Percentiles rank a stretch among this genome's conserved stretches.
phyloP scores from a whole-genome alignment of 495 filamentous ascomycete species.

The Staphylotrichum longicolle region DNA sequence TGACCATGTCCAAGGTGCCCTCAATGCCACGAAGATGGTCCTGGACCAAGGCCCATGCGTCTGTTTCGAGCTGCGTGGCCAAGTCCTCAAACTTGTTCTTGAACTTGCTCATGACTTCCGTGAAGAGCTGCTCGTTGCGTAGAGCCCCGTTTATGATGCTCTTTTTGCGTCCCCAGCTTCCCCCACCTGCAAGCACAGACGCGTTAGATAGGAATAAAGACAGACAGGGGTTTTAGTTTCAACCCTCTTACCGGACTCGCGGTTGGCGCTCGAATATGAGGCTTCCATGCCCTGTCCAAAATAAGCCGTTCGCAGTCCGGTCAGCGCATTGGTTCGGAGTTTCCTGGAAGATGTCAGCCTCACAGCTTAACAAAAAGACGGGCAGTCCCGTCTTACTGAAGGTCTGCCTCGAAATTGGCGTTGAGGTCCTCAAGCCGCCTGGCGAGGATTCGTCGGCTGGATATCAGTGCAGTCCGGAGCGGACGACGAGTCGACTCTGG shows the following conservation, averaged over 20 bases:
- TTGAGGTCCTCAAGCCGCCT: neutral
- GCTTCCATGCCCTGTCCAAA: conserved; percentile 38
- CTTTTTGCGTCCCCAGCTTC: conserved; percentile 33
- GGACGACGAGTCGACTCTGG: neutral
- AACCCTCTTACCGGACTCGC: conserved; percentile 9
- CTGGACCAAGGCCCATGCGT: conserved; percentile 20
- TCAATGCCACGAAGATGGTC: conserved; percentile 27
- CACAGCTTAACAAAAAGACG: neutral
- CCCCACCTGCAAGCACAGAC: conserved; percentile 25
- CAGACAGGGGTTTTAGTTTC: neutral
- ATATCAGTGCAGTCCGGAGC: neutral
- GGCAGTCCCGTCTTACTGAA: neutral
- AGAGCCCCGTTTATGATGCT: conserved; percentile 30
- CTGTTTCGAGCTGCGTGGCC: conserved; percentile 25
- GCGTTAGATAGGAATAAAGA: conserved; percentile 18
- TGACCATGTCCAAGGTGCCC: conserved; percentile 34
- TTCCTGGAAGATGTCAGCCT: conserved; percentile 13
- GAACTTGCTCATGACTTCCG: conserved; percentile 23
- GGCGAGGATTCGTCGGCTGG: neutral
- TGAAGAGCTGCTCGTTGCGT: conserved; percentile 25
- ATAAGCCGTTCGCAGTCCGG: conserved; percentile 36
- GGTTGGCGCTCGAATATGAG: conserved; percentile 25
- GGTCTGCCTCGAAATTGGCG: neutral
- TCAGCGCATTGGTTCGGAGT: conserved; percentile 33
- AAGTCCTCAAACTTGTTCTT: conserved; percentile 24